Evolutionary conservation across 2,329 filamentous ascomycete species (phyloP), one percentile per base, ranked within the genome.

Genomic region (Apiospora phragmitis): DNA sequence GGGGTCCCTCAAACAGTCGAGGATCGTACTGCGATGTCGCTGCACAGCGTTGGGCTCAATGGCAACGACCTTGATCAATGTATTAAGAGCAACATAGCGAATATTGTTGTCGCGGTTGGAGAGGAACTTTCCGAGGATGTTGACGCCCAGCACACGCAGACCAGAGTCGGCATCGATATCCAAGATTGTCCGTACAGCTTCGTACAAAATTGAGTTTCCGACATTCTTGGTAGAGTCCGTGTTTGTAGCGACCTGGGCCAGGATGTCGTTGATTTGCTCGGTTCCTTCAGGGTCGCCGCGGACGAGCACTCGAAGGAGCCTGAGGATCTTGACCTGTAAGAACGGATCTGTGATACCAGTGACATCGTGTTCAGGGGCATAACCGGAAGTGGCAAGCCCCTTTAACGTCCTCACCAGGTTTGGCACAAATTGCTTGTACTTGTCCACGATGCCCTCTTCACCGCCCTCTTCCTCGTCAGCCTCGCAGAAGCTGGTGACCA

Each of bases 81-180:
- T 99, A 82, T 99, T 99, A 68, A 99, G 86, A 24, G 96, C 96
- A 68, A 99, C 96, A 79, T 99, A 99, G 81, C 96, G 92, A 77
- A 99, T 99, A 80, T 99, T 99, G 86, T 99, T 99, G 83, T 99
- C 96, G 76, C 95, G 92, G 85, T 99, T 99, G n/a, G 95, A 92
- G 73, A 99, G 84, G 83, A 99, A 99, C 80, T 98, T 99, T 80
- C 97, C 96, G 32, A 99, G 89, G 74, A 99, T 99, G 80, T 99
- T 99, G 76, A 99, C 96, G 78, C 96, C 96, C 35, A 99, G 88
- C 29, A 99, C 96, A 68, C 97, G 89, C 73, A 99, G 85, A 45
- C 96, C 95, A 12, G 96, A 97, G 79, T 99, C 97, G 29, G 96
- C 97, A 82, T 99, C 96, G 69, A 99, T 98, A 76, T 99, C 96